Conservation (phyloP, 1,284 basidiomycete genomes). For the Polyporus tsugae region DNA sequence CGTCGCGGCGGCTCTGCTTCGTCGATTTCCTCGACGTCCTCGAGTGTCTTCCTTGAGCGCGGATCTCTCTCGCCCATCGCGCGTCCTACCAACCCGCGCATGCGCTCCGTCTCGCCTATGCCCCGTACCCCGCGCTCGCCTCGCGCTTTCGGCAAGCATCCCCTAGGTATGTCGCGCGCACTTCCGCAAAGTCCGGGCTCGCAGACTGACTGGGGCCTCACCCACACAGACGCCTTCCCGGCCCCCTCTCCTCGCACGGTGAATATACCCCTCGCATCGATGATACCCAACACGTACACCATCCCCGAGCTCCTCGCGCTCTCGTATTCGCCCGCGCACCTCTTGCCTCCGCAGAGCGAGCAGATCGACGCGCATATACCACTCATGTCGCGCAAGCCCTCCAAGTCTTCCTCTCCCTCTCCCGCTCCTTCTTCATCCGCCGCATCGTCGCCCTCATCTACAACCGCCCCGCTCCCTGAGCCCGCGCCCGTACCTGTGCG, state of each 20-base stretch:
- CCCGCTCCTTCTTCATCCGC: conserved; percentile 2
- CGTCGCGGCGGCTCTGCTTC: conserved; percentile 33
- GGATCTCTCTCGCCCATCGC: background rate
- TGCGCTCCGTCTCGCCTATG: conserved; percentile 21
- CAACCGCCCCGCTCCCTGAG: background rate
- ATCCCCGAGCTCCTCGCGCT: conserved; percentile 37
- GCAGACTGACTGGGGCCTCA: conserved; percentile 3
- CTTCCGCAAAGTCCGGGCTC: background rate
- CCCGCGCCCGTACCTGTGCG: background rate
- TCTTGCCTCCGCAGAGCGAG: conserved; percentile 32
- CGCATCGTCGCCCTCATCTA: background rate
- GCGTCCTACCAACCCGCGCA: background rate
- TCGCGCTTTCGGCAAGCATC: background rate
- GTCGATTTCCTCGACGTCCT: conserved; percentile 24
- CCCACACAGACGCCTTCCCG: conserved; percentile 12
- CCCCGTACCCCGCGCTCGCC: conserved; percentile 8
- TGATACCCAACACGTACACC: conserved; percentile 34
- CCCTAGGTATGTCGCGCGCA: conserved; percentile 18
- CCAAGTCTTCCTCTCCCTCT: conserved; percentile 1
- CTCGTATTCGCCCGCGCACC: conserved; percentile 29
- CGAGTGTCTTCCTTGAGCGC: conserved; percentile 17
- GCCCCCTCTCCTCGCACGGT: conserved; percentile 12
- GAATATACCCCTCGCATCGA: conserved; percentile 35
- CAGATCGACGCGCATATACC: conserved; percentile 28
- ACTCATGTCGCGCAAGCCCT: conserved; percentile 23